Evolutionary conservation across 2,329 filamentous ascomycete species (phyloP).

Genomic region (Sporothrix dimorphospora): DNA sequence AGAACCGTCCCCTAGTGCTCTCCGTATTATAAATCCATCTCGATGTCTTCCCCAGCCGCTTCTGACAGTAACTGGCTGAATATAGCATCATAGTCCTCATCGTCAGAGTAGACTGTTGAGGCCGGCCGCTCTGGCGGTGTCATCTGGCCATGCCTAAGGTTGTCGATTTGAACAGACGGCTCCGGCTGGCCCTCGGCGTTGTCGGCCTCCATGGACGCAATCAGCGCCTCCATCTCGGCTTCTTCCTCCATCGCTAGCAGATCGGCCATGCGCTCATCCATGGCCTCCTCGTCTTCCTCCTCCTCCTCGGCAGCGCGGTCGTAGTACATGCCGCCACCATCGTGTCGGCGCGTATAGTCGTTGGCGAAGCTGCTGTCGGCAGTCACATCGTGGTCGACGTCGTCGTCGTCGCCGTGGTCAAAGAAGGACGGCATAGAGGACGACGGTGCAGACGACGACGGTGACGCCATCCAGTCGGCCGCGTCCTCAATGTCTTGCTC

Average conservation of each 20-base stretch:
- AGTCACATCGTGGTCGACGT: background rate
- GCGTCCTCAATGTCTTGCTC: slow-evolving; percentile 59
- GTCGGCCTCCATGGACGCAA: slow-evolving; percentile 50
- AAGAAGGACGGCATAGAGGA: slow-evolving; percentile 23
- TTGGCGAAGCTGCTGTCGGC: background rate
- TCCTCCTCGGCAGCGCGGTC: slow-evolving; percentile 36
- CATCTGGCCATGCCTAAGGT: background rate
- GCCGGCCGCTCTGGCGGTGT: slow-evolving; percentile 37
- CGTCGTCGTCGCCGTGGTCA: slow-evolving; percentile 16
- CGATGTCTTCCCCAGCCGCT: slow-evolving; percentile 48
- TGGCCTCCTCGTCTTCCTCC: slow-evolving; percentile 35
- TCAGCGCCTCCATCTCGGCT: slow-evolving; percentile 60
- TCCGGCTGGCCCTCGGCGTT: background rate
- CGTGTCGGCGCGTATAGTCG: background rate
- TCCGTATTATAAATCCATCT: slow-evolving; percentile 45
- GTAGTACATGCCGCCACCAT: slow-evolving; percentile 27
- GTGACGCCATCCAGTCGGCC: slow-evolving; percentile 41
- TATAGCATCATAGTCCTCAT: slow-evolving; percentile 63
- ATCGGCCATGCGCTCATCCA: slow-evolving; percentile 59
- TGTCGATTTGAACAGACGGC: background rate
- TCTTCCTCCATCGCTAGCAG: slow-evolving; percentile 56
- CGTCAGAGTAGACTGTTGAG: slow-evolving; percentile 51
- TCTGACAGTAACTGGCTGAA: slow-evolving; percentile 68
- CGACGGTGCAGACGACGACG: background rate
- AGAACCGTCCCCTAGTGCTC: background rate